Base-by-base conservation (phyloP, 495 filamentous ascomycete species). In the Trichoderma orchidacearum region DNA sequence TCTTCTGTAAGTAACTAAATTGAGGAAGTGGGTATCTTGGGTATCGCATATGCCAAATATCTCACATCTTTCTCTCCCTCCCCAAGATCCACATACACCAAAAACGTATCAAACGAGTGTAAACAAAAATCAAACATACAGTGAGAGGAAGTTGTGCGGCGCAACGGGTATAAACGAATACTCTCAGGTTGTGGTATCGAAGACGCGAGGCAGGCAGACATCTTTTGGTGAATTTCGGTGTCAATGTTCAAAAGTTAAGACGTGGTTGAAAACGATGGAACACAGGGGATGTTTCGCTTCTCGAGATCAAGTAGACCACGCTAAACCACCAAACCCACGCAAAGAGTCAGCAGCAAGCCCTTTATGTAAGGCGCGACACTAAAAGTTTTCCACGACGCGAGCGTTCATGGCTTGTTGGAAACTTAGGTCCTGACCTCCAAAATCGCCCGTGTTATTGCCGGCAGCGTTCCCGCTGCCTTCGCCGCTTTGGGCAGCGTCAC, bases 341-440 rank as follows among this genome's bases (percentile, higher is more conserved):
- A 23, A 27, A 48, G 23, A 48, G 41, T 48, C 41, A 48, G 41
- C 41, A 48, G 41, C 41, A 48, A 13, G 41, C 41, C 41, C 21
- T n/a, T 48, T 23, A 48, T 27, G 8, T 11, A 11, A 48, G 21
- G 9, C n/a, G 15, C 51, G 30, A 25, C 11, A 17, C 77, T 75
- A 98, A 66, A 98, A 92, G 67, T 92, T 84, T 71, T 96, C 89
- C 59, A 96, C 81, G 27, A 96, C 75, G 34, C 81, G 81, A 12
- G 90, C 84, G 63, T 95, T 95, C 67, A 96, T 80, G 27, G 90
- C 87, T 61, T 80, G 80, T 66, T 90, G 84, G 67, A 96, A 90
- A 13, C 84, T 82, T 58, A 63, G 41, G 60, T 81, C 83, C 52
- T 60, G 64, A 36, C 64, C 66, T 25, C 56, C 56, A 61, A 77